These are phyloP conservation scores for Yamadazyma mexicana DNA, from an alignment of 1,139 yeast genomes.

Conservation along the genomic window DNA sequence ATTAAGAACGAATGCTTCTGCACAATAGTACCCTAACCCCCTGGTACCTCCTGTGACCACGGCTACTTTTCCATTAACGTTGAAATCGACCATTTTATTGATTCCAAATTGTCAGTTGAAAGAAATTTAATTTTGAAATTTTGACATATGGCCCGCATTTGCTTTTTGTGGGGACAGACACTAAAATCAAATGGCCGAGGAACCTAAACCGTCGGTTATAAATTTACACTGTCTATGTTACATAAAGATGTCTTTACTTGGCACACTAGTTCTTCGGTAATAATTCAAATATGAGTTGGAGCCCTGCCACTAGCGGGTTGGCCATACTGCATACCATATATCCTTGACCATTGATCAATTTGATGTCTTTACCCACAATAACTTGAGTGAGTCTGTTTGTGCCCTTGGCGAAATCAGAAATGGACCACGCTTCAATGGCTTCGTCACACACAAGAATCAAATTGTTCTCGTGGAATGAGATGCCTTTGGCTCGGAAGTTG, in stretches of 20 bases:
- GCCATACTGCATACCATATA: slow-evolving; percentile 59
- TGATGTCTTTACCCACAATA: slow-evolving; percentile 67
- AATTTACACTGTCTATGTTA: not conserved
- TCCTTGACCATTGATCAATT: slow-evolving; percentile 42
- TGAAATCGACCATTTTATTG: slow-evolving; percentile 50
- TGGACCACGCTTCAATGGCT: slow-evolving; percentile 66
- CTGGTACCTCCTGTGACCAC: slow-evolving; percentile 80
- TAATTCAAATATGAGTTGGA: slow-evolving; percentile 50
- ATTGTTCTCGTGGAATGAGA: slow-evolving; percentile 58
- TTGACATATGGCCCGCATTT: not conserved
- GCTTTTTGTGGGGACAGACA: not conserved
- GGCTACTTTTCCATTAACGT: slow-evolving; percentile 65
- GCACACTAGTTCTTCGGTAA: not conserved
- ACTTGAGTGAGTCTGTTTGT: slow-evolving; percentile 66
- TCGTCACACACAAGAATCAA: slow-evolving; percentile 67
- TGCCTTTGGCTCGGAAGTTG: slow-evolving; percentile 59
- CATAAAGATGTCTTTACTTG: not conserved
- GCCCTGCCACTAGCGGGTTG: slow-evolving; percentile 65
- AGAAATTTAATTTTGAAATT: not conserved
- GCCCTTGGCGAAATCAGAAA: slow-evolving; percentile 52
- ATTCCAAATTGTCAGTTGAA: not conserved
- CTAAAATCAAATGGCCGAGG: no score
- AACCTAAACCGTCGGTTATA: no score
- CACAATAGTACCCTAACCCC: slow-evolving; percentile 71
- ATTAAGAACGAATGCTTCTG: slow-evolving; percentile 61